Evolutionary conservation across 1,284 basidiomycete genomes (phyloP).

Genomic region (Testicularia cyperi): DNA sequence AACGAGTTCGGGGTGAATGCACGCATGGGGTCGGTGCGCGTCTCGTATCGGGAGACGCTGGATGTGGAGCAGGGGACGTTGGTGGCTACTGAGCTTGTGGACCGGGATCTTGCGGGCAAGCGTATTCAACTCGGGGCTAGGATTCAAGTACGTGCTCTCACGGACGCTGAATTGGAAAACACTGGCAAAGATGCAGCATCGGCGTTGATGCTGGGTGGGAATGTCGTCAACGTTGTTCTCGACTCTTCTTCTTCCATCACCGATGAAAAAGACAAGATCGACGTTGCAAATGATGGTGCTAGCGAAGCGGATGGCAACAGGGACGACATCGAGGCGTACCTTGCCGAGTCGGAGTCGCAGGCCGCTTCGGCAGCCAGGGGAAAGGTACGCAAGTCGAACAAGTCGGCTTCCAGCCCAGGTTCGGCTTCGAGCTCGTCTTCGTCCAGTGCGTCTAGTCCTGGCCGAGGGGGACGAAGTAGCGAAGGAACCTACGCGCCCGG

Average conservation of each 20-base stretch:
- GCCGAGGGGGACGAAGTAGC: too few relatives aligned
- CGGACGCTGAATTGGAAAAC: slow-evolving; percentile 17
- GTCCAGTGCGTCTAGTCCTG: not conserved
- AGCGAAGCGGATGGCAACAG: not conserved
- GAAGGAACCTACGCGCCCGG: slow-evolving; percentile 8
- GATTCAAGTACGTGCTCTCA: slow-evolving; percentile 27
- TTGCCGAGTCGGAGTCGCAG: slow-evolving; percentile 1
- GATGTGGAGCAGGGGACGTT: slow-evolving; percentile 55
- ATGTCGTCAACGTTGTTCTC: slow-evolving; percentile 36
- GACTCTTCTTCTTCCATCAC: not conserved
- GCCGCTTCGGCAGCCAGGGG: too few relatives aligned
- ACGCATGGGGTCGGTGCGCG: slow-evolving; percentile 74
- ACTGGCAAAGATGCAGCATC: slow-evolving; percentile 9
- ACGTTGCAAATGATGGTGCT: not conserved
- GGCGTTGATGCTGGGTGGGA: slow-evolving; percentile 37
- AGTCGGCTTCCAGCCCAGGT: not conserved
- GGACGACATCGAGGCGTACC: slow-evolving; percentile 14
- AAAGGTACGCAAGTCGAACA: not conserved
- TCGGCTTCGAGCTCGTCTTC: not conserved
- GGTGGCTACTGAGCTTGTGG: slow-evolving; percentile 34
- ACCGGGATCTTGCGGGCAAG: slow-evolving; percentile 50
- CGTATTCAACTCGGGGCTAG: slow-evolving; percentile 36
- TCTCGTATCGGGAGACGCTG: slow-evolving; percentile 76
- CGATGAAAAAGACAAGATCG: not conserved
- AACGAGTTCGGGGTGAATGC: slow-evolving; percentile 80